These are phyloP conservation scores for Litchi chinensis DNA, from an alignment of 345 rosid genomes.

Conservation along the genomic window DNA sequence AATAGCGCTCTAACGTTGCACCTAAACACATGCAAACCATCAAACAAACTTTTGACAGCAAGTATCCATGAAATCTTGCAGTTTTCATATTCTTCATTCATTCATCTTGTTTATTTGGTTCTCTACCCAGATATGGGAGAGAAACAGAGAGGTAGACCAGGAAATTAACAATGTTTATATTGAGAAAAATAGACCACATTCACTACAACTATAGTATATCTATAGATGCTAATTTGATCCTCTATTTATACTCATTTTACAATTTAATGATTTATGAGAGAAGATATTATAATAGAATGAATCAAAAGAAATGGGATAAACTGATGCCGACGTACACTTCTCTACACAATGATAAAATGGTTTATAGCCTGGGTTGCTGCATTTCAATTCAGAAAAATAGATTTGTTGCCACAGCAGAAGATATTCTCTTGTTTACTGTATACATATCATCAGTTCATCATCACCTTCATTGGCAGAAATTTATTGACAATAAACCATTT, in stretches of 20 bases:
- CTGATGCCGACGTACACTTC: neutral
- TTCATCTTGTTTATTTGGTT: neutral
- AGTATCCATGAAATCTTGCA: constrained; percentile 6
- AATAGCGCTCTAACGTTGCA: neutral
- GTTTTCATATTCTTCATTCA: neutral
- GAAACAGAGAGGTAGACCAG: neutral
- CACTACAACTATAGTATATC: neutral
- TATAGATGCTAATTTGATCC: neutral
- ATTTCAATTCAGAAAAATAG: neutral
- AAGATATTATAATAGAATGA: too few relatives aligned
- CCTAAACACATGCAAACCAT: neutral
- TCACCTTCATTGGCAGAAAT: neutral
- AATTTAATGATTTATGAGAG: too few relatives aligned
- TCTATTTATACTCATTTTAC: neutral
- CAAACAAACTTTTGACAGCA: neutral
- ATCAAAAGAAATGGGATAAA: neutral
- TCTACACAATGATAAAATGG: neutral
- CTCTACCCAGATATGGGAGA: neutral
- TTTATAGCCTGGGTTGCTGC: neutral
- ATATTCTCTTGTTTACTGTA: too few relatives aligned
- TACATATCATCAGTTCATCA: too few relatives aligned
- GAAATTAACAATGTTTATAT: neutral
- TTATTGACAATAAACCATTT: neutral
- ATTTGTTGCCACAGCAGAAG: neutral
- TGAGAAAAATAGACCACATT: neutral